These are phyloP conservation scores for Sarcomyxa edulis DNA, from an alignment of 768 basidiomycete species.

Conservation along the genomic window DNA sequence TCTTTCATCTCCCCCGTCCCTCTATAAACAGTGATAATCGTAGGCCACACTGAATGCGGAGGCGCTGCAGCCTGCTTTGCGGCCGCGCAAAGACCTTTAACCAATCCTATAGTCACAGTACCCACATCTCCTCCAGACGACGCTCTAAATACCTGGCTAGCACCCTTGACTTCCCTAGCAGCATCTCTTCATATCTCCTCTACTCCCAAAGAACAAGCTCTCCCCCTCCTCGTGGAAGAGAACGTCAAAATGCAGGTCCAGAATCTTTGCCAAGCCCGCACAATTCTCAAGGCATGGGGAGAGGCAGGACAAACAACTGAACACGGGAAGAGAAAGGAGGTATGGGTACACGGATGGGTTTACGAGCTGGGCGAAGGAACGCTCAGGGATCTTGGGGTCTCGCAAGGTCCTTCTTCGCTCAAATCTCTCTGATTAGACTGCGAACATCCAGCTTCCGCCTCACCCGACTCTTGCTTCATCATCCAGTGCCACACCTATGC, in stretches of 20 bases:
- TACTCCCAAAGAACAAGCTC: conserved; percentile 14
- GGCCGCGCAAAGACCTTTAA: conserved; percentile 15
- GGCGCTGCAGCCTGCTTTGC: conserved; percentile 41
- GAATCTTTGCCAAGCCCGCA: conserved; percentile 23
- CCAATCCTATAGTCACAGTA: conserved; percentile 9
- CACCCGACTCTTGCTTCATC: too few relatives aligned
- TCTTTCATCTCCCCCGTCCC: conserved; percentile 5
- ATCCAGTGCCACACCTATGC: too few relatives aligned
- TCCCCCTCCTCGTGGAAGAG: conserved; percentile 32
- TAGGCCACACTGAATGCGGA: conserved; percentile 67
- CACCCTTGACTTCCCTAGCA: conserved; percentile 43
- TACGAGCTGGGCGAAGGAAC: conserved; percentile 57
- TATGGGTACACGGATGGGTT: conserved; percentile 70
- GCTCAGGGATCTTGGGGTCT: conserved; percentile 51
- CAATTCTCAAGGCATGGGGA: conserved; percentile 27
- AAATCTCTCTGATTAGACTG: too few relatives aligned
- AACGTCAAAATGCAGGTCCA: conserved; percentile 34
- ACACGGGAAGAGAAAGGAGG: conserved; percentile 31
- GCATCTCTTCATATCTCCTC: conserved; percentile 25
- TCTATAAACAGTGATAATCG: conserved; percentile 51
- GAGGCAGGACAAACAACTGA: too few relatives aligned
- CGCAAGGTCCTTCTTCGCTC: conserved; percentile 33
- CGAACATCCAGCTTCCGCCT: too few relatives aligned
- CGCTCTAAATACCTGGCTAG: conserved; percentile 50
- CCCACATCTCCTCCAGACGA: conserved; percentile 16